Evolutionary conservation across 495 filamentous ascomycete genomes (phyloP).

Genomic region (Penicillium salamii): DNA sequence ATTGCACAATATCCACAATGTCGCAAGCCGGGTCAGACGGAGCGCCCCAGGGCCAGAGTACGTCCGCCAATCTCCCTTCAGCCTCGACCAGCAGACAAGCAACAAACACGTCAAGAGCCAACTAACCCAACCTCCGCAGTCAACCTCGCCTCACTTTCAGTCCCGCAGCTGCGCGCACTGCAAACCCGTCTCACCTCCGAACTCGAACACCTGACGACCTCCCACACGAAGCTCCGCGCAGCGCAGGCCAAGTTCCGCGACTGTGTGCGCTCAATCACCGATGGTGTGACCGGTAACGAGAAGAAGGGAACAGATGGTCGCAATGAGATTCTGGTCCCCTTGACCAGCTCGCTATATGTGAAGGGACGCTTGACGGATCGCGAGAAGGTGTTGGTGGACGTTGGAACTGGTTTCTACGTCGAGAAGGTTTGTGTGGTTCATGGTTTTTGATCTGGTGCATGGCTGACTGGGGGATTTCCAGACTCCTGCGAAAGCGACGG

Average conservation of each 20-base stretch:
- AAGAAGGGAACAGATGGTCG: conserved; percentile 36
- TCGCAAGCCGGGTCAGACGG: conserved; percentile 25
- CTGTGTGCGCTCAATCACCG: conserved; percentile 72
- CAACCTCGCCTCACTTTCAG: conserved; percentile 59
- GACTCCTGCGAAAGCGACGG: conserved; percentile 69
- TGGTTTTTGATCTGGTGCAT: background rate
- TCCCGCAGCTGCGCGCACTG: conserved; percentile 59
- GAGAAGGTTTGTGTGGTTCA: conserved; percentile 65
- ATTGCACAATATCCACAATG: conserved; percentile 24
- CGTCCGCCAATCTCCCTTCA: too few relatives aligned
- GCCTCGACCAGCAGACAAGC: too few relatives aligned
- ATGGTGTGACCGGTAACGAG: conserved; percentile 47
- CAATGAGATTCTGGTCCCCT: conserved; percentile 73
- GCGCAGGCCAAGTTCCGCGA: conserved; percentile 91
- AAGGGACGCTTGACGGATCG: conserved; percentile 74
- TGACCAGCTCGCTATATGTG: conserved; percentile 93
- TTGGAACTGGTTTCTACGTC: conserved; percentile 94
- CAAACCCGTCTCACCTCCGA: conserved; percentile 96
- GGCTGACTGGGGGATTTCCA: conserved; percentile 10
- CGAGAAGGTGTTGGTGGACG: conserved; percentile 85
- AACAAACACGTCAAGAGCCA: too few relatives aligned
- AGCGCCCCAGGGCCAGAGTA: conserved; percentile 32
- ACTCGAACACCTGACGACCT: conserved; percentile 85
- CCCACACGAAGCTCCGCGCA: conserved; percentile 81
- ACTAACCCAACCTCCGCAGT: conserved; percentile 37